A percentile compares a stretch with the other conserved stretches of the same genome.
Conservation (phyloP, 345 rosid genomes). For the Boechera stricta region DNA sequence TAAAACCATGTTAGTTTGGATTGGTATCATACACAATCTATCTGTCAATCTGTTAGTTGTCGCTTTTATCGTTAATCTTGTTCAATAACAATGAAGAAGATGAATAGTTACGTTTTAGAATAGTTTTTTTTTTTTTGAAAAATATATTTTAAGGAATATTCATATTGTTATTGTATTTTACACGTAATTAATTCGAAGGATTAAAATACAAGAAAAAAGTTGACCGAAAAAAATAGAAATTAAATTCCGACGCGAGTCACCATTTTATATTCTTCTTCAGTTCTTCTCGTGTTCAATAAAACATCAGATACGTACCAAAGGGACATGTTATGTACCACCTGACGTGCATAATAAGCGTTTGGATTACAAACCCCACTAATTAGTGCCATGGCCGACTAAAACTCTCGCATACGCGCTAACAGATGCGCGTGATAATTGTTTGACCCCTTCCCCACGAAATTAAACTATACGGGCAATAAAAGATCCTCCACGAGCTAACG, state of each 20-base stretch:
- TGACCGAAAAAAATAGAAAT: not conserved
- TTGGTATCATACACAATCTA: not conserved
- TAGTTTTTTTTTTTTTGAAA: too few relatives aligned
- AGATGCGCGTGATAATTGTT: not conserved
- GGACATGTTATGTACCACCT: not conserved
- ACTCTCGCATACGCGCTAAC: not conserved
- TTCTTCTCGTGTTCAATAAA: not conserved
- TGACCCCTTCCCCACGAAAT: slow-evolving; percentile 32
- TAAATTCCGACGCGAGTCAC: not conserved
- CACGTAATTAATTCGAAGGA: not conserved
- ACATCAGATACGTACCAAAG: not conserved
- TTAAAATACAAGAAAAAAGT: not conserved
- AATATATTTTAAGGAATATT: too few relatives aligned
- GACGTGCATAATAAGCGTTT: too few relatives aligned
- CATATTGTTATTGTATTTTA: too few relatives aligned
- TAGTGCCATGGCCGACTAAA: not conserved
- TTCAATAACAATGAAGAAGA: too few relatives aligned
- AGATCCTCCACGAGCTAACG: not conserved
- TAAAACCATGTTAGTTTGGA: not conserved
- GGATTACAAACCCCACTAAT: too few relatives aligned
- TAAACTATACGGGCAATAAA: not conserved
- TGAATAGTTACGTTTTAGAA: too few relatives aligned
- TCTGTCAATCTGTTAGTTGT: not conserved
- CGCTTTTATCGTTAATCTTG: too few relatives aligned
- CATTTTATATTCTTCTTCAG: too few relatives aligned